Base-by-base conservation (phyloP, 176 grass and related monocot genomes). In the Raddia distichophylla region DNA sequence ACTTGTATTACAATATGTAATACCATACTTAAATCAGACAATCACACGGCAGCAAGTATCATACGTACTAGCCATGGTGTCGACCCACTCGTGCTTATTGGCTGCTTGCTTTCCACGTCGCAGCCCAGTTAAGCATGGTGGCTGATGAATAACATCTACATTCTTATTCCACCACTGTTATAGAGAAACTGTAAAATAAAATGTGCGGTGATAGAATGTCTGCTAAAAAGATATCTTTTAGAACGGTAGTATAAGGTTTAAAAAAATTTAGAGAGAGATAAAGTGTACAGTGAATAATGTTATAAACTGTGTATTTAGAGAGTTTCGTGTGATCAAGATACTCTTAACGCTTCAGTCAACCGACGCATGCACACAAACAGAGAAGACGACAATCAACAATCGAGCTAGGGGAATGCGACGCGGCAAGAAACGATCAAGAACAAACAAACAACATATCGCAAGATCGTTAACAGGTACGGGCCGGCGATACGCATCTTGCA, bases 1-100 rank as follows among this genome's bases (percentile, higher is more conserved):
- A 74, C 61, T 70, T n/a, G 67, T 74, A 42, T 88, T 52, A 70
- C 50, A 67, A 68, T 65, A 47, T 4, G 1, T 60, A 47, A 73
- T 18, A 74, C 46, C 60, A 86, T 62, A 18, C 1, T 40, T 18
- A 60, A 60, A 60, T 43, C 52, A 40, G 34, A 35, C 20, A 67
- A 64, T 62, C 10, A 66, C 5, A 64, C 5, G 33, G 10, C 72
- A 70, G 67, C 14, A 67, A 78, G 74, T 49, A 84, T n/a, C n/a
- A n/a, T n/a, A 40, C 37, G 4, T 40, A 40, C 27, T 40, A 40
- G 37, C 27, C 27, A 40, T 2, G 37, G 37, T 60, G 11, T 11
- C 20, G 20, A 65, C 13, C 37, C 2, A 5, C 37, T 40, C 37
- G 37, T 40, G 37, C 37, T 40, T 27, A 27, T 27, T 40, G 37